Evolutionary conservation across 2,329 filamentous ascomycete species (phyloP).

Genomic region (Fusarium equiseti): DNA sequence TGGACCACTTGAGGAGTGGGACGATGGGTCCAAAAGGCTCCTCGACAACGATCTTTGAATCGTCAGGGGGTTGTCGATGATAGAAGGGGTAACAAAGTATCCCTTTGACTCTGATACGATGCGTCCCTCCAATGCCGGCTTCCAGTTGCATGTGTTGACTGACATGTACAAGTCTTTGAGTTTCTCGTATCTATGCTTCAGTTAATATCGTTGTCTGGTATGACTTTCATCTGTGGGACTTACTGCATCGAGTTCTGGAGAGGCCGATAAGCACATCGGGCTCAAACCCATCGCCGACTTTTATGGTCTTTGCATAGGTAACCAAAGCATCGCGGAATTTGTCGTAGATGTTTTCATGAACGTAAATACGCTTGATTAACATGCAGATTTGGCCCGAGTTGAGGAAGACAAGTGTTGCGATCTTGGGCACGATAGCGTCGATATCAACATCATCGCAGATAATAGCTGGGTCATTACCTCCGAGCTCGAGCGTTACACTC

Average conservation of each 20-base stretch:
- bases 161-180: background rate
- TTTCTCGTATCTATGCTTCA: background rate
- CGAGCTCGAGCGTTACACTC: constrained; percentile 70
- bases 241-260: background rate
- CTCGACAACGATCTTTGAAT: background rate
- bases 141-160: background rate
- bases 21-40: background rate
- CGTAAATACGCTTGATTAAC: constrained; percentile 56
- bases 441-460: constrained; percentile 63
- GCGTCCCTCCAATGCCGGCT: background rate
- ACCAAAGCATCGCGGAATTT: constrained; percentile 57
- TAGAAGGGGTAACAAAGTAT: background rate
- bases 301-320: background rate
- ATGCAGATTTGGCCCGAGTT: background rate
- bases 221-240: background rate
- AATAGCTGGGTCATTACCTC: constrained; percentile 70
- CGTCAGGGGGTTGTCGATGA: background rate
- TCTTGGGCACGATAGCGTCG: background rate
- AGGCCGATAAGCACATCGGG: background rate
- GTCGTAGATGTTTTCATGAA: constrained; percentile 68
- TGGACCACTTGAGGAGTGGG: background rate
- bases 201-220: background rate
- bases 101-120: background rate
- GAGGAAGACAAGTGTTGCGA: background rate
- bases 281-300: background rate